Conservation (phyloP, 2,329 filamentous ascomycete genomes). For the Coniosporium tulheliwenetii region DNA sequence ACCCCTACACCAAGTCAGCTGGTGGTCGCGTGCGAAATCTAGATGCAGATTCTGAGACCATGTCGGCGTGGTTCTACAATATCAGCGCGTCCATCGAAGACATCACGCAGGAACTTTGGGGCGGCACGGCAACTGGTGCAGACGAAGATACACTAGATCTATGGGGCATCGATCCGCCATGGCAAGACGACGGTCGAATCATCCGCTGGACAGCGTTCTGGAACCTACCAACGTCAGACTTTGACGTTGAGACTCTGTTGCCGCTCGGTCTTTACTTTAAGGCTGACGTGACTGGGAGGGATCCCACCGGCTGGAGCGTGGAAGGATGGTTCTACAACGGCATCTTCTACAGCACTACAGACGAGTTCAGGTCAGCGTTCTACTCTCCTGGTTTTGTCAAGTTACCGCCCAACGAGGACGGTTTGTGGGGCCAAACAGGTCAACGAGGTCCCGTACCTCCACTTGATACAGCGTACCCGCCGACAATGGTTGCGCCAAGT, state of each 20-base stretch:
- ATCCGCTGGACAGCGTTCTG: constrained; percentile 34
- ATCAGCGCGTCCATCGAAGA: constrained; percentile 21
- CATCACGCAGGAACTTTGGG: constrained; percentile 30
- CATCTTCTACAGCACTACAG: constrained; percentile 34
- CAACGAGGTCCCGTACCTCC: constrained; percentile 20
- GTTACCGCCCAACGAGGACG: constrained; percentile 31
- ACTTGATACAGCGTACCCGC: constrained; percentile 37
- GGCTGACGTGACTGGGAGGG: constrained; percentile 33
- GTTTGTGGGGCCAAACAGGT: constrained; percentile 29
- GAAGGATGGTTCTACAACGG: constrained; percentile 39
- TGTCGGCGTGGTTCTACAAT: too few relatives aligned
- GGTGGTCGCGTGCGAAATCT: constrained; percentile 24
- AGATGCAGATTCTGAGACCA: constrained; percentile 14
- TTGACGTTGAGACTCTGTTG: constrained; percentile 27
- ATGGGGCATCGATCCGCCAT: constrained; percentile 25
- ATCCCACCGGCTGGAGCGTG: constrained; percentile 31
- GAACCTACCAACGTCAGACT: constrained; percentile 18
- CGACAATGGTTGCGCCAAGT: constrained; percentile 30
- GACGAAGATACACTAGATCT: constrained; percentile 26
- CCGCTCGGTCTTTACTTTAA: constrained; percentile 28
- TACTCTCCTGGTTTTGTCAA: constrained; percentile 29
- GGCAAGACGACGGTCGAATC: constrained; percentile 26
- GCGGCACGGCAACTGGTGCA: constrained; percentile 20
- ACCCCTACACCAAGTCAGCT: constrained; percentile 25
- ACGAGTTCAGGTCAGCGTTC: constrained; percentile 31